Evolutionary conservation across 106 monocot genomes (phyloP).

Genomic region (Allium sativum): DNA sequence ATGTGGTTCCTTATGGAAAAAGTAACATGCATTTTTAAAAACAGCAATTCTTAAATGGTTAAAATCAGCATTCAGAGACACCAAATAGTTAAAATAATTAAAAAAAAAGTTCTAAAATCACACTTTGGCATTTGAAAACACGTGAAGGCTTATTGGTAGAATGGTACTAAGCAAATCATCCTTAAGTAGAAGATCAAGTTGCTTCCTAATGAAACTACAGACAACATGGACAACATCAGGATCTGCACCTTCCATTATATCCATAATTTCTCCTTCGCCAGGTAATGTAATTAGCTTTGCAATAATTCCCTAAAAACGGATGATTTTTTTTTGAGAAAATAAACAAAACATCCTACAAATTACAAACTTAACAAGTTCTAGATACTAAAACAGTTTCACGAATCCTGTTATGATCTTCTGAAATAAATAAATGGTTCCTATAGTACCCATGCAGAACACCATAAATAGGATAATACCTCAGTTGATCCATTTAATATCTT

Average conservation of each 20-base stretch:
- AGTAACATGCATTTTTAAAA: not conserved
- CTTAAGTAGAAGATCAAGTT: constrained; percentile 48
- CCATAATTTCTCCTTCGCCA: constrained; percentile 74
- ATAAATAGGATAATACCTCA: too few relatives aligned
- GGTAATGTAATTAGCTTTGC: constrained; percentile 76
- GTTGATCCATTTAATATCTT: constrained; percentile 18
- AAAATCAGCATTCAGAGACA: constrained; percentile 41
- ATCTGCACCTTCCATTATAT: constrained; percentile 67
- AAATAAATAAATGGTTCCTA: too few relatives aligned
- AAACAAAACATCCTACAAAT: too few relatives aligned
- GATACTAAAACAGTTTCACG: too few relatives aligned
- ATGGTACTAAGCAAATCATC: constrained; percentile 36
- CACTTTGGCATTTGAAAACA: not conserved
- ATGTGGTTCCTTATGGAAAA: too few relatives aligned
- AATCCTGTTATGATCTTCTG: too few relatives aligned
- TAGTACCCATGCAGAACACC: too few relatives aligned
- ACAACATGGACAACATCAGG: constrained; percentile 70
- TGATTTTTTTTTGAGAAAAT: not conserved
- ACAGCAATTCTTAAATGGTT: too few relatives aligned
- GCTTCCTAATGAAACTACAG: constrained; percentile 39
- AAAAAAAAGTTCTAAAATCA: too few relatives aligned
- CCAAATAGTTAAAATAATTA: too few relatives aligned
- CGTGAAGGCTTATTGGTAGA: constrained; percentile 19
- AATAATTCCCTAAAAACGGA: constrained; percentile 69
- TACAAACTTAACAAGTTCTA: too few relatives aligned